These are phyloP conservation scores for Thinopyrum obtusiflorum DNA, from an alignment of 202 grass and related monocot species.

Conservation along the genomic window DNA sequence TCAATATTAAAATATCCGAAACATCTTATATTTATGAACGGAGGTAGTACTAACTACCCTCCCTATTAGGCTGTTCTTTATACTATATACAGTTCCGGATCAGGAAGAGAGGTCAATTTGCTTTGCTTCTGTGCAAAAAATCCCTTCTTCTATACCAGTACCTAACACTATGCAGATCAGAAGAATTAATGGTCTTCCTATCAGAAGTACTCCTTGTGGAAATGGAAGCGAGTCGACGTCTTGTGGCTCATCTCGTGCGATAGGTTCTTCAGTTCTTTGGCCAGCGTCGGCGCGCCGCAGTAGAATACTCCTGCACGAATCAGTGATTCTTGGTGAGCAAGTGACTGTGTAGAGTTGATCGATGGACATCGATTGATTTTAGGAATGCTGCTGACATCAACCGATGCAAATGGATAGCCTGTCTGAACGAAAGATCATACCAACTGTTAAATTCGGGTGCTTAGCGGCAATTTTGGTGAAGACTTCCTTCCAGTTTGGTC, in stretches of 20 bases:
- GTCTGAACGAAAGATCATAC: conserved; percentile 40
- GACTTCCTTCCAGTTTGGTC: conserved; percentile 97
- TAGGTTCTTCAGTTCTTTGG: conserved; percentile 82
- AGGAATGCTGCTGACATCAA: not conserved
- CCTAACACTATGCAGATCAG: conserved; percentile 46
- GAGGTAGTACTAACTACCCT: conserved; percentile 39
- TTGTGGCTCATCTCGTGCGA: conserved; percentile 92
- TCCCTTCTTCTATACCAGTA: conserved; percentile 31
- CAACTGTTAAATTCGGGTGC: conserved; percentile 83
- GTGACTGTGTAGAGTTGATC: not conserved
- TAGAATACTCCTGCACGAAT: conserved; percentile 78
- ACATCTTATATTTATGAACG: too few species aligned
- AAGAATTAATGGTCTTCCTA: not conserved
- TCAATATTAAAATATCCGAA: too few species aligned
- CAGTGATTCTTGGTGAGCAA: conserved; percentile 13
- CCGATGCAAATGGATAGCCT: not conserved
- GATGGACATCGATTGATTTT: not conserved
- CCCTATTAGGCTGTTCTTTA: conserved; percentile 50
- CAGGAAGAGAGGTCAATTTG: conserved; percentile 49
- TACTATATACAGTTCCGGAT: conserved; percentile 92
- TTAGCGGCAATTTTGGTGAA: conserved; percentile 83
- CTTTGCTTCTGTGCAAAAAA: conserved; percentile 59
- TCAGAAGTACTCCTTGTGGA: conserved; percentile 98
- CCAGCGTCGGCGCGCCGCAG: conserved; percentile 75
- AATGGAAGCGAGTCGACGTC: conserved; percentile 86